These are phyloP conservation scores for Dacryopinax spathularia DNA, from an alignment of 768 basidiomycete species.

Conservation along the genomic window DNA sequence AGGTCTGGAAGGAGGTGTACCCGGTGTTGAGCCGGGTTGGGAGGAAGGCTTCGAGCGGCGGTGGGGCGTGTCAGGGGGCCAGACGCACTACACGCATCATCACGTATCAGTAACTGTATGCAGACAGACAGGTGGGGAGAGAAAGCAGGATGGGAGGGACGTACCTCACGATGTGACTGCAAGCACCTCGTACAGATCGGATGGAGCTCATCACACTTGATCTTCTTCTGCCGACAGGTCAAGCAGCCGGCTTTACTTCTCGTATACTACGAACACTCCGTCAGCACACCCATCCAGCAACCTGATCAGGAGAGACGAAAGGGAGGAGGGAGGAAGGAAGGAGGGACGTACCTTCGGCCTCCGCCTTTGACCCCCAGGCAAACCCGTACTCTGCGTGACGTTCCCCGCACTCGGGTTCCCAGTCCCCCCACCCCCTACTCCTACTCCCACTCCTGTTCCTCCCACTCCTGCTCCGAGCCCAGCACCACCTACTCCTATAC, in stretches of 20 bases:
- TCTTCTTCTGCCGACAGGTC: conserved; percentile 87
- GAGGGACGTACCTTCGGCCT: background rate
- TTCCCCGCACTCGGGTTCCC: background rate
- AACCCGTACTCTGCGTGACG: background rate
- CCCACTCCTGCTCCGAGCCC: too few species aligned
- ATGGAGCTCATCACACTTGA: conserved; percentile 92
- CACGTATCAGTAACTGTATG: too few species aligned
- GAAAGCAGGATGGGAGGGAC: conserved; percentile 4
- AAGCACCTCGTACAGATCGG: conserved; percentile 77
- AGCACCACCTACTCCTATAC: too few species aligned
- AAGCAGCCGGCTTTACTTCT: conserved; percentile 89
- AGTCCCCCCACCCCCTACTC: too few species aligned
- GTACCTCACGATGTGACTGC: conserved; percentile 60
- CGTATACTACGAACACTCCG: conserved; percentile 43
- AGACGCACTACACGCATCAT: conserved; percentile 10
- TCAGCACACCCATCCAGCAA: background rate
- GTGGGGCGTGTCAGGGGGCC: conserved; percentile 8
- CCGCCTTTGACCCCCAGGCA: background rate
- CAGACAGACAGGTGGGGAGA: too few species aligned
- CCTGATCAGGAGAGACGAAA: too few species aligned
- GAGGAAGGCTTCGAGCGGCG: background rate
- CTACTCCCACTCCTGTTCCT: too few species aligned
- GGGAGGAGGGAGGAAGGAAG: too few species aligned
- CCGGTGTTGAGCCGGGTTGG: background rate
- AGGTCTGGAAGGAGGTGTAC: background rate